Evolutionary conservation across 2,329 filamentous ascomycete species (phyloP), one percentile per base, ranked within the genome.

Genomic region (Lecanosticta acicola): DNA sequence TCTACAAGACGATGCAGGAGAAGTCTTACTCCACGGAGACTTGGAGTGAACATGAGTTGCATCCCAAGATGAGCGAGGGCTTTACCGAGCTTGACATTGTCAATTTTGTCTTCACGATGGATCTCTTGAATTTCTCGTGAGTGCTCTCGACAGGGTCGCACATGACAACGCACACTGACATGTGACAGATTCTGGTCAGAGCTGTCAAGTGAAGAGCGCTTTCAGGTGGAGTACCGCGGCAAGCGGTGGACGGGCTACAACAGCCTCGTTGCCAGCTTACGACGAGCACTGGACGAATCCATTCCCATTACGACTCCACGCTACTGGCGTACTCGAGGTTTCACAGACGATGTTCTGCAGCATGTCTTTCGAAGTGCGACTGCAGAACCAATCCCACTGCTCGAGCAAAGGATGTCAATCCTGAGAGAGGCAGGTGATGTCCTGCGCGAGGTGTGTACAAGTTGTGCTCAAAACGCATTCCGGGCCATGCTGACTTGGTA

Each of bases 41-140:
- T 7, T 98, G 93, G 93, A 80, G 86, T 11, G 78, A 85, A 59
- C 89, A 97, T 66, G 86, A 93, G 63, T 73, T 98, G 32, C 93
- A 98, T 60, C 93, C 93, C 1, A 85, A 90, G 65, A 34, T 51
- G 17, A 52, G 50, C 11, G 56, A 63, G 37, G 60, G 58, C 9
- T 60, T 63, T 20, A 49, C 50, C 4, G 62, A 64, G 19, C 42
- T 61, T 2, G 61, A 60, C 14, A 55, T 62, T 14, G 80, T 94
- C 17, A 84, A 87, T 53, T 97, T 98, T 64, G 91, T 98, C 59
- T 97, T 98, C 65, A 88, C 87, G 16, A 94, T 98, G 88, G 93
- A 98, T 65, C 68, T 98, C 20, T 72, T 98, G 41, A 98, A 98
- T 65, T 98, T 97, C 64, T 94, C 59, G 48, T 61, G 39, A 34